Evolutionary conservation across 2,329 filamentous ascomycete genomes (phyloP), one percentile per base, ranked within the genome.

Genomic region (Metarhizium rileyi): DNA sequence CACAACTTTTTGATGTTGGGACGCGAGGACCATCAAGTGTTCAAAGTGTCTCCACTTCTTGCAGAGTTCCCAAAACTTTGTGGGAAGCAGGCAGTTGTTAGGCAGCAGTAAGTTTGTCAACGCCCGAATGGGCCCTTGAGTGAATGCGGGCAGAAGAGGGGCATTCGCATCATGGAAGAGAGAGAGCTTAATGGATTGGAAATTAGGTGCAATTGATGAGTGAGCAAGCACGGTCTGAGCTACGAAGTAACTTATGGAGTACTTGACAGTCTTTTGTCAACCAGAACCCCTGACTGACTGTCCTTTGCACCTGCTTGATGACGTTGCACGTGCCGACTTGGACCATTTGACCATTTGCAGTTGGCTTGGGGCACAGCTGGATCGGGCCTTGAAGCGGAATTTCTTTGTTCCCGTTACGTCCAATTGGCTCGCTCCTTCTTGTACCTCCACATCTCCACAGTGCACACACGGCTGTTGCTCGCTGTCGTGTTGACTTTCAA

Each of bases 351-450:
- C 10, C 30, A 33, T 33, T 33, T 33, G 10, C 5, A 10, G 16
- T 2, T 33, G 30, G 10, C 6, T 16, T 28, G 8, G 12, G 8
- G 5, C 8, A 14, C 12, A 33, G 30, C 30, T 33, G n/a, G n/a
- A 14, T 33, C 10, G 38, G 38, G 20, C 12, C 22, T 40, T 48
- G 54, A 53, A 46, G 8, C 59, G 58, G 59, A 59, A 46, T 44
- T 57, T 59, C 48, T 33, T 43, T 55, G 14, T 42, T 47, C 50
- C 59, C 40, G 46, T 22, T 36, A 23, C 9, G 14, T 42, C 26
- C 30, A 33, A 61, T 58, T 59, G 57, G 59, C 44, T 43, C 14
- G 28, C 50, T 35, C 38, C 30, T 16, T 1, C 20, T 14, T 41
- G 20, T 27, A 36, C 46, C 49, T 51, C 52, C 55, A 54, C 50